Base-by-base conservation (phyloP, 2,329 filamentous ascomycete species). In the Chaetothyriales sp. region DNA sequence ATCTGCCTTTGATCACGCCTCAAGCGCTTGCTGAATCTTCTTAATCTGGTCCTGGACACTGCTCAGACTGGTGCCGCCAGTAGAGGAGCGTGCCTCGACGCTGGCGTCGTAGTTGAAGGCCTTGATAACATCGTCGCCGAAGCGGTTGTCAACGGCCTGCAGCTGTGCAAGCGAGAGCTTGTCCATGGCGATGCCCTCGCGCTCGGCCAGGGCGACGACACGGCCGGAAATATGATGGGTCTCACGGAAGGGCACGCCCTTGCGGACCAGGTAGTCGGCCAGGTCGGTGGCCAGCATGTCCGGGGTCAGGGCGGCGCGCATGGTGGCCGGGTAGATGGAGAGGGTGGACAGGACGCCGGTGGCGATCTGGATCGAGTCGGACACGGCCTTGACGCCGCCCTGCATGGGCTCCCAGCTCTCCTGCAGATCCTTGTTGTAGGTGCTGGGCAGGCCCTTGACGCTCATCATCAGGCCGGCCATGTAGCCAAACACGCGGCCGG, bases 351-450 rank as follows among this genome's bases (percentile, higher is more conserved):
- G 73, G 4, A 93, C 83, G 50, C 88, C 84, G 20, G 84, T 84
- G 25, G 85, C 84, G 60, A 94, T 94, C 66, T 83, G 80, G 50
- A 93, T 76, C 62, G 83, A 87, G 71, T 93, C 84, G 51, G 76
- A 77, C 44, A 55, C 92, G 75, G 5, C 86, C 90, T 75, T 88
- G 85, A 67, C 78, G 64, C 82, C 79, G 66, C 93, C 86, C 47
- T 94, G 77, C 69, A 94, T 79, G n/a, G 84, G 83, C 73, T 93
- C 84, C 55, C 86, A 81, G 52, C 79, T 83, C 69, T 94, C 87
- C 68, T 95, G 86, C n/a, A 93, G 69, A 66, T 94, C 86, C 69
- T 93, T 94, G 73, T 93, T 90, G 73, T 93, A 93, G 2, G 84
- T 87, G 44, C 78, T 84, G 1, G 86, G 84, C 25, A 92, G 77